A percentile compares a stretch with the other conserved stretches of the same genome.
Conservation (phyloP, 2,329 filamentous ascomycete species). For the Ophiostoma ips region DNA sequence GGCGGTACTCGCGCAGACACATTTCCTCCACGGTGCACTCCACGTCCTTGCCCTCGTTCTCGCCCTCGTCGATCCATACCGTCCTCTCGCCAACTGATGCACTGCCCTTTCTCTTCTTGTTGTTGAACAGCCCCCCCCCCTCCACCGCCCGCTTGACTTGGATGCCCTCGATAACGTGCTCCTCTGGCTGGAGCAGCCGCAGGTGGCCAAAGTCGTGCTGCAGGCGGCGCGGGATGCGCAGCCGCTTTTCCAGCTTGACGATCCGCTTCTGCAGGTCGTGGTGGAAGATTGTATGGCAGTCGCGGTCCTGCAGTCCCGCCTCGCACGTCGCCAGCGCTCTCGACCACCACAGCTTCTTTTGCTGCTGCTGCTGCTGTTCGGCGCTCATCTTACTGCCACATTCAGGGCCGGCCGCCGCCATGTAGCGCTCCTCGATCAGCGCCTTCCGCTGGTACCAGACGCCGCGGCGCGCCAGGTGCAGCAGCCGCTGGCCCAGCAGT, state of each 20-base stretch:
- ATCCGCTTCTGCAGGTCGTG: slow-evolving; percentile 90
- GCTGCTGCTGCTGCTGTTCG: slow-evolving; percentile 31
- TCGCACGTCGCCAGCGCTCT: slow-evolving; percentile 72
- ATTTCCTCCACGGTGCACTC: slow-evolving; percentile 85
- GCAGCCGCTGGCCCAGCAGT: slow-evolving; percentile 66
- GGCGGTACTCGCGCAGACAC: slow-evolving; percentile 77
- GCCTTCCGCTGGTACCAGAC: slow-evolving; percentile 95
- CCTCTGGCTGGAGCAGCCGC: slow-evolving; percentile 57
- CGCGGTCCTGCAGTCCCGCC: slow-evolving; percentile 67
- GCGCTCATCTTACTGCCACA: slow-evolving; percentile 14
- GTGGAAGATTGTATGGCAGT: slow-evolving; percentile 86
- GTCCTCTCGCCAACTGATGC: slow-evolving; percentile 44
- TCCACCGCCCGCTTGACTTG: slow-evolving; percentile 50
- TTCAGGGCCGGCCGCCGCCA: slow-evolving; percentile 46
- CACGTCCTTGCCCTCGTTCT: slow-evolving; percentile 12
- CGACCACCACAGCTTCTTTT: slow-evolving; percentile 72
- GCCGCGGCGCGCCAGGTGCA: slow-evolving; percentile 72
- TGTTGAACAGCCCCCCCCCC: too few relatives aligned
- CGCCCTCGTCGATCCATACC: slow-evolving; percentile 61
- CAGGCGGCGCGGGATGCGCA: slow-evolving; percentile 69
- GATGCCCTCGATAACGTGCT: slow-evolving; percentile 63
- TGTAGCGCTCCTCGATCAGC: slow-evolving; percentile 88
- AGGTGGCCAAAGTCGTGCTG: slow-evolving; percentile 93
- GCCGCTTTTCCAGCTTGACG: slow-evolving; percentile 72
- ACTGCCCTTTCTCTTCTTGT: too few relatives aligned